Conservation (phyloP, 1,284 basidiomycete species). For the Apiotrichum domesticum region DNA sequence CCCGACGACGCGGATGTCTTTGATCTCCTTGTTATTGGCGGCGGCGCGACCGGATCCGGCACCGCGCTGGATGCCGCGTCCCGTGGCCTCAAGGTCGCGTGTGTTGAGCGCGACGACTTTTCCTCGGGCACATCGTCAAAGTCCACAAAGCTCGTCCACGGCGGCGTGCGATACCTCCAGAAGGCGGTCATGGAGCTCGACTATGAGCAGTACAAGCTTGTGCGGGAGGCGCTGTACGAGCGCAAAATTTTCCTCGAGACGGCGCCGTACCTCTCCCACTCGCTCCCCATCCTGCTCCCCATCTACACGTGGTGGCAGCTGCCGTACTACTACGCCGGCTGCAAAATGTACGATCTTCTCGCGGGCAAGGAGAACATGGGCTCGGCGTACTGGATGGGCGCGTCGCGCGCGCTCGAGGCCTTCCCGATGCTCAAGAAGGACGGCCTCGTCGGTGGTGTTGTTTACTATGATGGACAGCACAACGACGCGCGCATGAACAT, state of each 20-base stretch:
- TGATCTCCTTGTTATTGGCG: constrained; percentile 78
- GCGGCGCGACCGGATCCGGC: constrained; percentile 88
- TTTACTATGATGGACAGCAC: constrained; percentile 98
- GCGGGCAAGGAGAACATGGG: constrained; percentile 98
- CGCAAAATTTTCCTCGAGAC: constrained; percentile 90
- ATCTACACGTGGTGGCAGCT: constrained; percentile 82
- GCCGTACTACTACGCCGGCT: constrained; percentile 92
- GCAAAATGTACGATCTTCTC: constrained; percentile 93
- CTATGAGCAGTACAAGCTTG: constrained; percentile 93
- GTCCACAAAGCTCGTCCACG: constrained; percentile 95
- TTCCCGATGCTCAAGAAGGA: constrained; percentile 95
- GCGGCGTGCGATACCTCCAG: constrained; percentile 93
- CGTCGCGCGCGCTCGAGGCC: constrained; percentile 82
- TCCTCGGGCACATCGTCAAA: constrained; percentile 91
- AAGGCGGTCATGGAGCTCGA: constrained; percentile 95
- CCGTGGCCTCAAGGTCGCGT: constrained; percentile 82
- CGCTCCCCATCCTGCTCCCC: constrained; percentile 62
- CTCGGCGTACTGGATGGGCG: constrained; percentile 86
- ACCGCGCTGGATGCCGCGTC: constrained; percentile 90
- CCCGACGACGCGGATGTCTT: constrained; percentile 58
- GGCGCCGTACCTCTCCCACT: constrained; percentile 84
- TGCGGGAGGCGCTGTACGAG: constrained; percentile 87
- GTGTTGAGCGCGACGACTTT: constrained; percentile 93
- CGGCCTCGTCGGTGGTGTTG: constrained; percentile 89
- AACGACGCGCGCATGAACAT: constrained; percentile 99